Evolutionary conservation across 1,284 basidiomycete genomes (phyloP), one percentile per base, ranked within the genome.

Genomic region (Trametes versicolor): DNA sequence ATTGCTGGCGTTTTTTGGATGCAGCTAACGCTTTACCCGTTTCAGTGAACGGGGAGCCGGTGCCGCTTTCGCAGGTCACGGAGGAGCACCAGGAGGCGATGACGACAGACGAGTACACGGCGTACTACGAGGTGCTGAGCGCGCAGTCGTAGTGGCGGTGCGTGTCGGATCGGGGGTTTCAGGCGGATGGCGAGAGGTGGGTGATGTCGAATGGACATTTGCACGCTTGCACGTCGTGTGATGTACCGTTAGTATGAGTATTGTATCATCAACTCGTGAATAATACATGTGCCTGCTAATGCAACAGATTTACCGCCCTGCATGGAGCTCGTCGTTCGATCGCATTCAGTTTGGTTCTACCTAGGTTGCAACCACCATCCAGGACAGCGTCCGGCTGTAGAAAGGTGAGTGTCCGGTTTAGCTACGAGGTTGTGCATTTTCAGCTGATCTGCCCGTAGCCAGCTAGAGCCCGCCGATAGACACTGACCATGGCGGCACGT

Each of bases 61-160:
- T 91, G 65, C 81, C 84, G 17, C 89, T 90, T 73, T 92, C 90
- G n/a, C 79, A 85, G 67, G 85, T 94, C 54, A 93, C 90, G 12
- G 92, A 94, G 72, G 93, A 92, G 70, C 89, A 94, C 71, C 90
- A 94, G 70, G 92, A 93, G 57, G 74, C 89, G 72, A 94, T 94
- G 92, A 92, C 91, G 12, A 88, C 91, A 9, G 93, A 94, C 59
- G 92, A 94, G 76, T 94, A 94, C 73, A 87, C 87, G n/a, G 84
- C 86, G 29, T 94, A 87, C 79, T 93, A 89, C 73, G 87, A 91
- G 70, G 80, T 92, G 54, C 67, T 76, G 63, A 65, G 68, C 10
- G 63, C 71, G 12, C 60, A 62, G 17, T 62, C 66, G 49, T 54
- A 58, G 52, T 51, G 27, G 17, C 29, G n/a, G 48, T 36, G 60